A percentile compares a stretch with the other conserved stretches of the same genome.
These are phyloP conservation scores for Asterochloris sp. DNA, from an alignment of 139 green algal species.

Conservation along the genomic window DNA sequence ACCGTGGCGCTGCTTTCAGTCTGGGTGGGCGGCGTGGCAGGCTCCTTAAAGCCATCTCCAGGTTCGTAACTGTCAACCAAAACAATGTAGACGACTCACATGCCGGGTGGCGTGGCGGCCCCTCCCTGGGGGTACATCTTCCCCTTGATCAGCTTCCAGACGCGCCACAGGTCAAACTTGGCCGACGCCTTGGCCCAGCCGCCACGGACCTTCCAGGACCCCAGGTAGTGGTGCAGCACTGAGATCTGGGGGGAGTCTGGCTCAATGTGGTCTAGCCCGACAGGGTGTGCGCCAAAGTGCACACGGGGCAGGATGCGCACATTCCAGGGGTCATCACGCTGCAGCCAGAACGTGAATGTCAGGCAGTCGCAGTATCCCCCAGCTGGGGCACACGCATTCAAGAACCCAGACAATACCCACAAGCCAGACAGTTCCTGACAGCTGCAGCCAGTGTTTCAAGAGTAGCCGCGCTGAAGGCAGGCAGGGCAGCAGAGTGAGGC, in stretches of 20 bases:
- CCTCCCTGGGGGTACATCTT: background rate
- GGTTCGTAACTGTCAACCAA: no score
- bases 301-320: slow-evolving; percentile 76
- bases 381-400: no score
- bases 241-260: slow-evolving; percentile 45
- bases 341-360: background rate
- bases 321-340: slow-evolving; percentile 47
- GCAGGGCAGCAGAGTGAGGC: no score
- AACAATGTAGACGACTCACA: no score
- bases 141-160: slow-evolving; percentile 6
- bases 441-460: no score
- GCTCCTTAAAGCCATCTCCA: no score
- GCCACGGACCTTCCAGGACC: slow-evolving; percentile 59
- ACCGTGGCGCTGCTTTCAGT: no score
- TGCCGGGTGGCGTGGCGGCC: no score
- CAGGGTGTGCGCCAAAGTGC: slow-evolving; percentile 60
- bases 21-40: no score
- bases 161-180: slow-evolving; percentile 2
- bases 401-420: no score
- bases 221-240: slow-evolving; percentile 76
- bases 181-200: slow-evolving; percentile 24
- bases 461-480: no score
- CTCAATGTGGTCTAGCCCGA: slow-evolving; percentile 39
- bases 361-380: background rate
- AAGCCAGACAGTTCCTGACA: no score